phyloP scores from a whole-genome alignment of 2,329 filamentous ascomycete genomes.

The Microsporum audouinii region DNA sequence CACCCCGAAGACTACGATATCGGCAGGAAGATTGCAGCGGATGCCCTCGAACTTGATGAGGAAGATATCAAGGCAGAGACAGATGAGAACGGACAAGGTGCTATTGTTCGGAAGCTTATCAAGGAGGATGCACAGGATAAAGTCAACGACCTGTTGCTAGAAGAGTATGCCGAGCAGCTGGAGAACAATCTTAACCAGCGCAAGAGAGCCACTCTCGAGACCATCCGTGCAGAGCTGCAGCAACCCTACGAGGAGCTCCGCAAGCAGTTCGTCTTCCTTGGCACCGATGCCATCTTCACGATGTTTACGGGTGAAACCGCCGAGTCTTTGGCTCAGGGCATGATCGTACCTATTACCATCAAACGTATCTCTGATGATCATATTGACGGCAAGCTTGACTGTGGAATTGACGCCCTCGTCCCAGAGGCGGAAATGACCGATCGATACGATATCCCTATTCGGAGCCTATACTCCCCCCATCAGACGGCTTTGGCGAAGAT shows the following conservation, averaged over 20 bases:
- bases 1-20: slow-evolving; percentile 98
- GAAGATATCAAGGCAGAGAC: slow-evolving; percentile 94
- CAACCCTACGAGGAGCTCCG: slow-evolving; percentile 90
- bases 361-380: slow-evolving; percentile 84
- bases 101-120: slow-evolving; percentile 89
- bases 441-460: slow-evolving; percentile 54
- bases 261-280: slow-evolving; percentile 60
- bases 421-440: slow-evolving; percentile 72
- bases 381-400: slow-evolving; percentile 86
- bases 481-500: slow-evolving; percentile 86
- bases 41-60: slow-evolving; percentile 90
- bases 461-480: slow-evolving; percentile 61
- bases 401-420: slow-evolving; percentile 80
- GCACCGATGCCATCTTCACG: slow-evolving; percentile 73
- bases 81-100: slow-evolving; percentile 77
- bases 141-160: slow-evolving; percentile 89
- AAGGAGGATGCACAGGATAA: slow-evolving; percentile 87
- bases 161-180: slow-evolving; percentile 93
- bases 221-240: slow-evolving; percentile 85
- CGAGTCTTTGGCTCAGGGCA: slow-evolving; percentile 71
- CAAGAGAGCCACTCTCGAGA: slow-evolving; percentile 91
- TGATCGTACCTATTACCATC: slow-evolving; percentile 85
- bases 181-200: slow-evolving; percentile 86
- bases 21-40: slow-evolving; percentile 94
- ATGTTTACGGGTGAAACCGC: slow-evolving; percentile 92